These are phyloP conservation scores for Arthrobotrys iridis DNA, from an alignment of 2,329 filamentous ascomycete species.

Conservation along the genomic window DNA sequence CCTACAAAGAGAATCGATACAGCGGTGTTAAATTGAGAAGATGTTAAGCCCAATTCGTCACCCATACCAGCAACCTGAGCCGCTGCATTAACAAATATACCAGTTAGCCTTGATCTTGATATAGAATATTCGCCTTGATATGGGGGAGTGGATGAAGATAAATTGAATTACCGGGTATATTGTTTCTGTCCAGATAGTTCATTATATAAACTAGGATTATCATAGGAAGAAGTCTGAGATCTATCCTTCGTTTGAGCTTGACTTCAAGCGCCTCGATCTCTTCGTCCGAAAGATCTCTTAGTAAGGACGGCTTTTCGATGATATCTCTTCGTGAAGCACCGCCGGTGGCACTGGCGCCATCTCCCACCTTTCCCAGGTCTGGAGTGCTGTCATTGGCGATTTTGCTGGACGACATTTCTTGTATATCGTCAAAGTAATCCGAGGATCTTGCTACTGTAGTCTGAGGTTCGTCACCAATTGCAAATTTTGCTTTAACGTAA, in stretches of 20 bases:
- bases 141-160: neutral
- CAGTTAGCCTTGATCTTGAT: neutral
- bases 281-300: conserved; percentile 65
- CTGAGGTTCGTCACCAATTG: neutral
- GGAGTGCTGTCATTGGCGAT: conserved; percentile 68
- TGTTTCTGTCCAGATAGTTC: conserved; percentile 75
- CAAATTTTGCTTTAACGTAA: neutral
- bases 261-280: conserved; percentile 68
- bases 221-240: conserved; percentile 73
- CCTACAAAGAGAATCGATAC: conserved; percentile 63
- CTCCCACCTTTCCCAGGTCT: conserved; percentile 79
- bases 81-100: conserved; percentile 48
- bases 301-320: conserved; percentile 58
- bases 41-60: conserved; percentile 63
- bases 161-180: conserved; percentile 63
- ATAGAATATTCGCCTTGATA: neutral
- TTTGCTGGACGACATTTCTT: conserved; percentile 23
- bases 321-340: conserved; percentile 15
- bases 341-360: conserved; percentile 8
- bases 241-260: conserved; percentile 75
- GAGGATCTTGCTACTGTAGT: neutral
- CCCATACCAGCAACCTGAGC: conserved; percentile 67
- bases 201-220: conserved; percentile 79
- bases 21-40: conserved; percentile 63
- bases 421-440: conserved; percentile 2